Conservation (phyloP, 768 basidiomycete species). For the Dentipellis fragilis region DNA sequence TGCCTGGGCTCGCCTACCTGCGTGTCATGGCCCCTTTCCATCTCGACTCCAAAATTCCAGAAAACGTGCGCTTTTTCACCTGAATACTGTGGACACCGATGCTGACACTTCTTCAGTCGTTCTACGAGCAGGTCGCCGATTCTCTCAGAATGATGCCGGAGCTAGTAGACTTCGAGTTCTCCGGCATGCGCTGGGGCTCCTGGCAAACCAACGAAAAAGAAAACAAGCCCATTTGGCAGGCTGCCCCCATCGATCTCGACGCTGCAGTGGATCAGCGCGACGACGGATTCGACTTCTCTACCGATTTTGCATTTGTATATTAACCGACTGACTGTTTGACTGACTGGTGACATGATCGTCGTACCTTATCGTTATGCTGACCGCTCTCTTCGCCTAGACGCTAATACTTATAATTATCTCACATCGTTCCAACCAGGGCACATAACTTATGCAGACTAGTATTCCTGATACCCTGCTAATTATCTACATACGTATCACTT, state of each 20-base stretch:
- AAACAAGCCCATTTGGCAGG: conserved; percentile 12
- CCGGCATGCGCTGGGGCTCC: conserved; percentile 59
- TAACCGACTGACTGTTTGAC: conserved; percentile 1
- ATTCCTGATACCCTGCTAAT: neutral
- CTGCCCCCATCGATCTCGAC: conserved; percentile 5
- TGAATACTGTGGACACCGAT: conserved; percentile 3
- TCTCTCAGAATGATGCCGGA: conserved; percentile 49
- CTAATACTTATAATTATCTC: neutral
- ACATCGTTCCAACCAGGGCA: neutral
- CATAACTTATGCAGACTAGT: neutral
- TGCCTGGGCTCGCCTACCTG: conserved; percentile 55
- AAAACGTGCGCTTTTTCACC: conserved; percentile 18
- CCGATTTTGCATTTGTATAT: conserved; percentile 13
- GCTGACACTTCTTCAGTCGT: conserved; percentile 30
- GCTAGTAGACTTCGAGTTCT: conserved; percentile 61
- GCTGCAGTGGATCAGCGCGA: conserved; percentile 4
- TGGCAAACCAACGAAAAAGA: conserved; percentile 7
- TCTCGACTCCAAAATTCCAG: conserved; percentile 20
- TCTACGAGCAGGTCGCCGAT: conserved; percentile 51
- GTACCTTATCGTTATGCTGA: conserved; percentile 8
- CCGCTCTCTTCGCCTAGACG: neutral
- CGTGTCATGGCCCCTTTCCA: conserved; percentile 42
- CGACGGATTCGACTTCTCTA: conserved; percentile 4
- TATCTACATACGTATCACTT: neutral
- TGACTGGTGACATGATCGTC: conserved; percentile 6